Conservation (phyloP, 495 filamentous ascomycete species). For the Penicillium daleae region DNA sequence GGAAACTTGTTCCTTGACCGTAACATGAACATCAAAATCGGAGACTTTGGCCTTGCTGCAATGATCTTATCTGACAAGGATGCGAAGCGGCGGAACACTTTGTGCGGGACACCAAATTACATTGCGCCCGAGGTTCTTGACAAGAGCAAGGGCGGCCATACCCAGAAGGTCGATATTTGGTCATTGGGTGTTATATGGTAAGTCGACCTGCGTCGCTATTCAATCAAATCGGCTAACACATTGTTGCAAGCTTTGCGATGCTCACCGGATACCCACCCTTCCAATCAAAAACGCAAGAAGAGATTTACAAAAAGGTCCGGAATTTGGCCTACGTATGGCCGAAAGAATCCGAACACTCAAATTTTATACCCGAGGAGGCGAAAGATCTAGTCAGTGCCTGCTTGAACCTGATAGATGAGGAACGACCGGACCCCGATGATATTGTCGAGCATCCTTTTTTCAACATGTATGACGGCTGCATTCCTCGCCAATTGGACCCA, state of each 20-base stretch:
- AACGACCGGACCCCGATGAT: slow-evolving; percentile 75
- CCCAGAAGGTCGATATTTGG: slow-evolving; percentile 95
- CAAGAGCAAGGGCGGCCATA: slow-evolving; percentile 76
- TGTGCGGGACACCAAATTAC: slow-evolving; percentile 98
- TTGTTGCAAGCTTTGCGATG: slow-evolving; percentile 74
- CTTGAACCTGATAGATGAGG: slow-evolving; percentile 71
- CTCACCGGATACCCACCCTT: slow-evolving; percentile 88
- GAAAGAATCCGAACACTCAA: slow-evolving; percentile 51
- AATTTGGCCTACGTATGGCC: slow-evolving; percentile 79
- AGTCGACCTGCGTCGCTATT: slow-evolving; percentile 27
- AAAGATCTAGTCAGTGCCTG: slow-evolving; percentile 78
- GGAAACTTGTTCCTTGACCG: slow-evolving; percentile 96
- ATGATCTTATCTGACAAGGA: slow-evolving; percentile 85
- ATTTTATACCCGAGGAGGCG: slow-evolving; percentile 61
- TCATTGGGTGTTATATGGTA: slow-evolving; percentile 95
- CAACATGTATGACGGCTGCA: slow-evolving; percentile 60
- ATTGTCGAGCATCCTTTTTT: slow-evolving; percentile 87
- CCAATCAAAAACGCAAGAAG: slow-evolving; percentile 81
- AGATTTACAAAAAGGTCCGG: slow-evolving; percentile 79
- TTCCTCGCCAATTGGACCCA: slow-evolving; percentile 51
- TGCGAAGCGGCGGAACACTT: slow-evolving; percentile 79
- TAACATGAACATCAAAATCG: slow-evolving; percentile 97
- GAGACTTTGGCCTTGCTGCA: slow-evolving; percentile 97
- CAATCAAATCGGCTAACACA: slow-evolving; percentile 16
- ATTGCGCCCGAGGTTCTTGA: slow-evolving; percentile 95